Evolutionary conservation across 2,329 filamentous ascomycete species (phyloP), one percentile per base, ranked within the genome.

Genomic region (Talaromyces sp.): DNA sequence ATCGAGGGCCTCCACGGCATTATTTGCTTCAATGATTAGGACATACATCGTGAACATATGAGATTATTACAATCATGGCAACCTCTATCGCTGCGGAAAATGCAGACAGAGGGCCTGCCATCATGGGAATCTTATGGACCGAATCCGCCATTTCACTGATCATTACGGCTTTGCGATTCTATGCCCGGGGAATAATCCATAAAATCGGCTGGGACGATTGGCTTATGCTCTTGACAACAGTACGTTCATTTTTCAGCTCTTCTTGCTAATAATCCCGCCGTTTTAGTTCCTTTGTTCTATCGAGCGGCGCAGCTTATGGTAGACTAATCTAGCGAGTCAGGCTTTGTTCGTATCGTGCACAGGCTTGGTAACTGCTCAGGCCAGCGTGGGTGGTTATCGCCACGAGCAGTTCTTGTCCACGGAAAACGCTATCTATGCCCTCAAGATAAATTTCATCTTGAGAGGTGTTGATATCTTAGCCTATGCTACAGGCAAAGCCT

Each of bases 51-150:
- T n/a, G n/a, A 22, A 59, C 7, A 19, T 22, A 43, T 41, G 27
- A 41, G 13, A 59, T n/a, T 11, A 41, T 33, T 33, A 8, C 35
- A 16, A 39, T 31, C 24, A 50, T 57, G 54, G 10, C 54, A 57
- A 10, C 31, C 33, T 39, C 54, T 4, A 50, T 6, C 24, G 19
- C 41, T 8, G 31, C 41, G 22, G 24, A 35, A 13, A 33, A 54
- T 62, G 24, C 22, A 22, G 50, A 64, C 33, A 35, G 37, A 47
- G 56, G 56, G 2, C 54, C 54, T 2, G 39, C 24, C 19, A 24
- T 61, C 13, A 19, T 64, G 39, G 62, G 56, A 19, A 54, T 64
- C 13, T 14, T 60, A n/a, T 64, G 56, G 62, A 61, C 62, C 3
- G 54, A 64, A 64, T 24, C 62, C 14, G 62, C 56, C 11, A 33